Conservation (phyloP, 2,329 filamentous ascomycete genomes). For the Trichophaea hybrida region DNA sequence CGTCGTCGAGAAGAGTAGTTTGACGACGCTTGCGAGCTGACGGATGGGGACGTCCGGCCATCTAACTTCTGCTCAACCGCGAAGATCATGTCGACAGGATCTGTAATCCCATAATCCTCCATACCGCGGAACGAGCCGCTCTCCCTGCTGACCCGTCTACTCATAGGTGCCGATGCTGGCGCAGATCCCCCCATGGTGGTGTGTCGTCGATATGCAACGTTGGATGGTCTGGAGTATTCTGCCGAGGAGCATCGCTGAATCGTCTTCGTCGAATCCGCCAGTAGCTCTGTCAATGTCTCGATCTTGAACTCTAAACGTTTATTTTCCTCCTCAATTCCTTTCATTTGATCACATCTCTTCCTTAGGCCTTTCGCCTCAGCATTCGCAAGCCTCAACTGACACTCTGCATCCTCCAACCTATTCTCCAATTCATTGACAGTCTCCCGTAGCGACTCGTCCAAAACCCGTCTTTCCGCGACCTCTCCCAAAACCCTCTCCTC, state of each 20-base stretch:
- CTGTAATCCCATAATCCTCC: constrained; percentile 18
- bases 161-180: neutral
- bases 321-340: constrained; percentile 22
- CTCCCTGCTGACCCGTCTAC: constrained; percentile 1
- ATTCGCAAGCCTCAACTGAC: constrained; percentile 9
- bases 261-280: constrained; percentile 4
- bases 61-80: neutral
- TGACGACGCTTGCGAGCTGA: neutral
- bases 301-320: constrained; percentile 18
- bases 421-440: constrained; percentile 12
- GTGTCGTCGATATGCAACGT: no score
- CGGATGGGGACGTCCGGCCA: neutral
- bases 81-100: constrained; percentile 13
- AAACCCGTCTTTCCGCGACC: constrained; percentile 6
- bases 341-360: constrained; percentile 10
- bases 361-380: constrained; percentile 13
- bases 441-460: constrained; percentile 15
- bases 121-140: constrained; percentile 7
- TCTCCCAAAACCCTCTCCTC: constrained; percentile 22
- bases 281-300: constrained; percentile 19
- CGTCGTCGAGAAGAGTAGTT: neutral
- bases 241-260: neutral
- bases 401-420: constrained; percentile 17
- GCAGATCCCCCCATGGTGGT: neutral
- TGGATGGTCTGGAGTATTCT: neutral